phyloP scores from a whole-genome alignment of 2,329 filamentous ascomycete genomes.

The Nemania abortiva region DNA sequence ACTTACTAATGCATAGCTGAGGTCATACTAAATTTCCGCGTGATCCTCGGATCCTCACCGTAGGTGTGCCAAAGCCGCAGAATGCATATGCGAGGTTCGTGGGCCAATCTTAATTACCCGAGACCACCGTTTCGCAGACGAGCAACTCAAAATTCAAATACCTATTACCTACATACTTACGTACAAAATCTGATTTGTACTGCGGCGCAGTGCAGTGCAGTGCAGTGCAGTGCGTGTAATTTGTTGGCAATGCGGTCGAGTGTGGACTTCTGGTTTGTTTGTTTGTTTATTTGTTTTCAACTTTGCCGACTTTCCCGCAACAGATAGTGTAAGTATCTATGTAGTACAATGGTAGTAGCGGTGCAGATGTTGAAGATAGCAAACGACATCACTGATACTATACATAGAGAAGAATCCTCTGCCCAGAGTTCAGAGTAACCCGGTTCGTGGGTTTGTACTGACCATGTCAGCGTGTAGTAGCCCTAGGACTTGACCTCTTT shows the following conservation, averaged over 20 bases:
- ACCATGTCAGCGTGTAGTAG: not conserved
- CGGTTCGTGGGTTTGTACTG: not conserved
- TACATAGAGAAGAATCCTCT: not conserved
- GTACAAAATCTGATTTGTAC: not conserved
- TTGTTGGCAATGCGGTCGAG: constrained; percentile 1
- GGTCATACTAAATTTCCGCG: constrained; percentile 28
- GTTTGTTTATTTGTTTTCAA: not conserved
- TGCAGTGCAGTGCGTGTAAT: not conserved
- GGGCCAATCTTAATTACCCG: constrained; percentile 3
- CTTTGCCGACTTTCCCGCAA: constrained; percentile 2
- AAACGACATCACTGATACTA: not conserved
- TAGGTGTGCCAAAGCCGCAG: constrained; percentile 36
- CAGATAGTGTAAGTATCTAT: not conserved
- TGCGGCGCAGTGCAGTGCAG: not conserved
- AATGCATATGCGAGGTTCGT: not conserved
- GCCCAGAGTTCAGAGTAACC: not conserved
- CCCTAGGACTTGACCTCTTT: not conserved
- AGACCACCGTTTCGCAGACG: constrained; percentile 2
- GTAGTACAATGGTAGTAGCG: not conserved
- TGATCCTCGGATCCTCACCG: constrained; percentile 27
- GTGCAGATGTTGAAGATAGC: not conserved
- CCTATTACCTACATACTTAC: too few relatives aligned
- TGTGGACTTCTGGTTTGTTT: not conserved
- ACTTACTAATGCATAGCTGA: constrained; percentile 9
- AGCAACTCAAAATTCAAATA: not conserved